Conservation (phyloP, 805 yeast species). For the Ogataea nonfermentans region DNA sequence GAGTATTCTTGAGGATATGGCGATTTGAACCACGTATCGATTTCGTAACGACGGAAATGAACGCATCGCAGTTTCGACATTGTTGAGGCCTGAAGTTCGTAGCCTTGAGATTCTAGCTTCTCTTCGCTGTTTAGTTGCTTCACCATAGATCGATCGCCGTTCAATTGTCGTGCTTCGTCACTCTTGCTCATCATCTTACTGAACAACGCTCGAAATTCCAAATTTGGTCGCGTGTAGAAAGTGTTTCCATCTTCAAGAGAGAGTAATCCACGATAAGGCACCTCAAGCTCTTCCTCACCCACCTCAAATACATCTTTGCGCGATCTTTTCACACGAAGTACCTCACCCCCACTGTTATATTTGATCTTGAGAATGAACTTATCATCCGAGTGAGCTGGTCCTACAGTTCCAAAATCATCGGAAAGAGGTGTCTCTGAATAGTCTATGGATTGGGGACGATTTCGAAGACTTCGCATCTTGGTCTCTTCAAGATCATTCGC, state of each 20-base stretch:
- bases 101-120: constrained; percentile 25
- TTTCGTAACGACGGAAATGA: constrained; percentile 68
- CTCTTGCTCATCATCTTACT: constrained; percentile 40
- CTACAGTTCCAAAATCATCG: neutral
- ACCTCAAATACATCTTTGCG: constrained; percentile 21
- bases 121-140: constrained; percentile 21
- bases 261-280: constrained; percentile 69
- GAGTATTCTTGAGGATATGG: constrained; percentile 91
- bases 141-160: constrained; percentile 34
- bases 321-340: constrained; percentile 7
- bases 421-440: constrained; percentile 6
- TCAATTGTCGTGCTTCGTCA: constrained; percentile 35
- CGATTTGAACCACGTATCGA: constrained; percentile 88
- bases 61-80: constrained; percentile 55
- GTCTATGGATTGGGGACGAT: constrained; percentile 16
- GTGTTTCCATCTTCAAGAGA: constrained; percentile 59
- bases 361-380: constrained; percentile 11
- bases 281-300: constrained; percentile 44
- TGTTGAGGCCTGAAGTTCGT: constrained; percentile 27
- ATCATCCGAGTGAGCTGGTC: neutral
- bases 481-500: constrained; percentile 1
- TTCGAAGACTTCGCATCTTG: constrained; percentile 15
- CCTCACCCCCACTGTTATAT: constrained; percentile 5
- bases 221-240: constrained; percentile 57
- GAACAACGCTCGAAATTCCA: constrained; percentile 36